phyloP scores from a whole-genome alignment of 345 rosid genomes.

The Mangifera indica region DNA sequence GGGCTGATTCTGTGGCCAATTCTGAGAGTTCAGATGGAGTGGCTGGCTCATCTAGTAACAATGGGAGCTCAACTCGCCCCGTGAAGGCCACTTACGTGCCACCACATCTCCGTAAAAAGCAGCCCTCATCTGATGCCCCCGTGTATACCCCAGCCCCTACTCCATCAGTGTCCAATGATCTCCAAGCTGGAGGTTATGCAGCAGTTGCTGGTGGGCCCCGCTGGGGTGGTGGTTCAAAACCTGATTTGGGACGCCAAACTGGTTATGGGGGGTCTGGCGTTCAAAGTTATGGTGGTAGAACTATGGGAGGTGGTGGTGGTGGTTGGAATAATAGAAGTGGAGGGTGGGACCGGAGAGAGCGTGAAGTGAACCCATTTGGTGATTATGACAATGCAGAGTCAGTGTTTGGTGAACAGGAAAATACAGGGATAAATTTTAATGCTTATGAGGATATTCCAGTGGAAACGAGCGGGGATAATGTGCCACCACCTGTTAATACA shows the following conservation, averaged over 20 bases:
- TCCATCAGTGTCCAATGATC: conserved; percentile 19
- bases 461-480: conserved; percentile 56
- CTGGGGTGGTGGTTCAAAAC: conserved; percentile 32
- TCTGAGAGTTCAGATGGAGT: conserved; percentile 23
- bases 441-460: conserved; percentile 62
- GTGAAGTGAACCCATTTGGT: conserved; percentile 54
- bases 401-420: conserved; percentile 36
- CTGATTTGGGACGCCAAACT: conserved; percentile 22
- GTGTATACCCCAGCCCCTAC: conserved; percentile 26
- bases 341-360: conserved; percentile 51
- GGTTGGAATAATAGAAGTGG: conserved; percentile 39
- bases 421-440: conserved; percentile 53
- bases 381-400: conserved; percentile 26
- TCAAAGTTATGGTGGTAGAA: conserved; percentile 12
- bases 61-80: conserved; percentile 15
- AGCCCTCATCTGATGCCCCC: conserved; percentile 28
- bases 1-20: conserved; percentile 58
- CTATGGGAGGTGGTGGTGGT: conserved; percentile 12
- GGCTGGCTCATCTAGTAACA: conserved; percentile 18
- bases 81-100: conserved; percentile 41
- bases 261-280: conserved; percentile 17
- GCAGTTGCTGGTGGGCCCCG: conserved; percentile 33
- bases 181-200: neutral
- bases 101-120: conserved; percentile 51
- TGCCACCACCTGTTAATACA: conserved; percentile 53